phyloP scores from a whole-genome alignment of 2,329 filamentous ascomycete species.

The Diaporthe sp. region DNA sequence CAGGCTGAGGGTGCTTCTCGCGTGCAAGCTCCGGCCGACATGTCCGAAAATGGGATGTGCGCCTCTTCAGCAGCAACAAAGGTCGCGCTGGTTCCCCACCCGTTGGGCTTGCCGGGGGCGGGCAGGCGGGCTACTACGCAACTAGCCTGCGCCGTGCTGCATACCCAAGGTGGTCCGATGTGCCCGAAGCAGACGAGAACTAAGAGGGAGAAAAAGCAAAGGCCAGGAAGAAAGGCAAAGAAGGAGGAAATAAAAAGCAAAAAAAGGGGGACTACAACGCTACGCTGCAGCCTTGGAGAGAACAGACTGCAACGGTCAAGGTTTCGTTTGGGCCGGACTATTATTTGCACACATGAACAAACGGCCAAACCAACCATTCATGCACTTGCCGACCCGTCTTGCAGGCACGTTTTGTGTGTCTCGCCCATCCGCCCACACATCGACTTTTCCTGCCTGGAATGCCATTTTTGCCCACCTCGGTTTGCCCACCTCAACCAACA shows the following conservation, averaged over 20 bases:
- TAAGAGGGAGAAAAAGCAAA: background rate
- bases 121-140: background rate
- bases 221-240: background rate
- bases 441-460: background rate
- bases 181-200: slow-evolving; percentile 6
- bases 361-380: slow-evolving; percentile 13
- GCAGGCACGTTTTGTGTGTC: slow-evolving; percentile 18
- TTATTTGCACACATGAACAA: slow-evolving; percentile 3
- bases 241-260: background rate
- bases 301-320: slow-evolving; percentile 25
- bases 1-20: slow-evolving; percentile 1
- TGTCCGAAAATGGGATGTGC: slow-evolving; percentile 26
- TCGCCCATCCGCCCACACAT: slow-evolving; percentile 16
- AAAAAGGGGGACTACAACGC: slow-evolving; percentile 3
- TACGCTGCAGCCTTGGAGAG: slow-evolving; percentile 13
- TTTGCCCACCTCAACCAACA: background rate
- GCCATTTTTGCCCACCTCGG: background rate
- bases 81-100: slow-evolving; percentile 12
- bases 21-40: slow-evolving; percentile 14
- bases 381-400: slow-evolving; percentile 25
- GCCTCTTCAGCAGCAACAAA: slow-evolving; percentile 13
- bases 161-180: slow-evolving; percentile 12
- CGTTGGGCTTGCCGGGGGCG: slow-evolving; percentile 17
- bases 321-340: slow-evolving; percentile 19
- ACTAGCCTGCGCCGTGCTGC: slow-evolving; percentile 12